Base-by-base conservation (phyloP, 2,329 filamentous ascomycete species). In the Colletotrichum melonis region DNA sequence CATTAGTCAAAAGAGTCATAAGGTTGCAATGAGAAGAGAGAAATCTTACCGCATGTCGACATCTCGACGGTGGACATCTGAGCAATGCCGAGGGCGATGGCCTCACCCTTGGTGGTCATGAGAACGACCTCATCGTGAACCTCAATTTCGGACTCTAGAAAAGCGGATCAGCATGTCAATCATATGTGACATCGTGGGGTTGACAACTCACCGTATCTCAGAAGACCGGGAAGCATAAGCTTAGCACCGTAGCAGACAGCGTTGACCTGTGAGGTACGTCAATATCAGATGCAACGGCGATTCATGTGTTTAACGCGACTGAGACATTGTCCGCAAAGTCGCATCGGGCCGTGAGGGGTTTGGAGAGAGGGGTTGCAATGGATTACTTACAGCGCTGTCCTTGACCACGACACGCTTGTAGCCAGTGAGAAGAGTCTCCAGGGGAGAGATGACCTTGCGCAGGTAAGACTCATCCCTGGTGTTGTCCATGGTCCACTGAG, bases 351-450 rank as follows among this genome's bases (percentile, higher is more conserved):
- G 38, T 57, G 59, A 56, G 66, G 59, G 14, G 49, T 26, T 28
- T n/a, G 6, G 35, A 16, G 59, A 28, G 59, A 49, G 59, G 58
- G 67, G 70, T 73, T 73, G 55, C 46, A 60, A 49, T 70, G 56
- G 54, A 28, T 11, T 16, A 73, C 71, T 71, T 62, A 73, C 71
- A 32, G 94, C 94, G 79, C 93, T 95, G 83, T 97, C 97, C 91
- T 99, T 99, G 81, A 99, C 95, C 28, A 99, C 95, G 76, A 99
- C 92, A 81, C 97, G 92, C 91, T 98, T 98, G 89, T 98, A 98
- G 67, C 92, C 92, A 54, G 92, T 95, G 78, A 99, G 90, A 63
- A 99, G 92, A 69, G 93, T 96, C 89, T 99, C 97, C 26, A 99
- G 90, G 28, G 97, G 97, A 76, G 93, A 90, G 83, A 99, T 98